These are phyloP conservation scores for Microsporum canis DNA, from an alignment of 2,329 filamentous ascomycete genomes.

Conservation along the genomic window DNA sequence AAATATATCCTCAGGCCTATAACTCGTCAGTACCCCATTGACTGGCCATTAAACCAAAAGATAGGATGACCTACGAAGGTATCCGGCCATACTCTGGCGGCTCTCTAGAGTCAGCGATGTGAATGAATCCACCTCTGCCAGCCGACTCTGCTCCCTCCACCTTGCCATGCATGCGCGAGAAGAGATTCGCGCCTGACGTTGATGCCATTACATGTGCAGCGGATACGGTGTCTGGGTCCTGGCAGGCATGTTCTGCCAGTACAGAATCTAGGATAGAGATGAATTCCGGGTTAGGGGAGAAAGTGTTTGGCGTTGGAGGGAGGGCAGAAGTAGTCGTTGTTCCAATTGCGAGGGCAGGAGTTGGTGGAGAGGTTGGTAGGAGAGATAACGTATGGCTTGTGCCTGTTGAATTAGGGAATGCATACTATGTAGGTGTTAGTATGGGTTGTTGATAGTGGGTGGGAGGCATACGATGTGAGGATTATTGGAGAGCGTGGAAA, in stretches of 20 bases:
- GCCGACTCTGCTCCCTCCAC: constrained; percentile 47
- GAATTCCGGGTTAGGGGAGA: constrained; percentile 47
- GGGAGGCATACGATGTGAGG: constrained; percentile 10
- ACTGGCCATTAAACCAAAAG: not conserved
- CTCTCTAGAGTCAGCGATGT: constrained; percentile 49
- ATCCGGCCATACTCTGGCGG: constrained; percentile 55
- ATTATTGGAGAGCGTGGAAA: constrained; percentile 11
- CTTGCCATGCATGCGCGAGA: constrained; percentile 47
- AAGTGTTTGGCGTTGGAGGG: constrained; percentile 46
- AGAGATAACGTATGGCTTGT: constrained; percentile 43
- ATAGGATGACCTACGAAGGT: constrained; percentile 36
- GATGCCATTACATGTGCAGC: constrained; percentile 52
- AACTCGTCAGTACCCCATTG: not conserved
- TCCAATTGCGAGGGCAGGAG: constrained; percentile 44
- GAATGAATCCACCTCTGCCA: constrained; percentile 50
- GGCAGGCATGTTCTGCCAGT: constrained; percentile 41
- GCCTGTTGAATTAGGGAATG: constrained; percentile 30
- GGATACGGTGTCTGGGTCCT: constrained; percentile 46
- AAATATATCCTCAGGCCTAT: constrained; percentile 52
- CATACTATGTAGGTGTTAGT: constrained; percentile 13
- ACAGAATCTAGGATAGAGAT: constrained; percentile 46
- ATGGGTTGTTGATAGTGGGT: constrained; percentile 4
- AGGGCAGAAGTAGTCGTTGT: constrained; percentile 42
- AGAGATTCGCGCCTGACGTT: constrained; percentile 44
- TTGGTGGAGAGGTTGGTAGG: constrained; percentile 45